These are phyloP conservation scores for Phytopythium ostracodes DNA, from an alignment of 352 stramenopile genomes.

Conservation along the genomic window DNA sequence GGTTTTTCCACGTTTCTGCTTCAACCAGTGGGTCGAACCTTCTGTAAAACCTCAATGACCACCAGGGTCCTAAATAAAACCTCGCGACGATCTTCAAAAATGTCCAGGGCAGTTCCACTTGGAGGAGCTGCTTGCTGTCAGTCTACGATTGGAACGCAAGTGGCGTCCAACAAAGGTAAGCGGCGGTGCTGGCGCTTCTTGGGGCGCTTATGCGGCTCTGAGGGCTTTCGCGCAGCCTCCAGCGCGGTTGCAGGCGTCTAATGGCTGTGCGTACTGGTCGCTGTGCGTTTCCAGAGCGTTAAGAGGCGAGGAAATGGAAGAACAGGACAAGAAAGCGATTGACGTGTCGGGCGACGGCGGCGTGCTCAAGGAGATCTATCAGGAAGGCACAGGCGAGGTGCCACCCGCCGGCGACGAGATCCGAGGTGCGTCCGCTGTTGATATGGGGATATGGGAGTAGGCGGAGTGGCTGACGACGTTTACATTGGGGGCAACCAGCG, in stretches of 20 bases:
- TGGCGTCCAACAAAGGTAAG: not conserved
- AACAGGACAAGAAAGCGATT: conserved; percentile 37
- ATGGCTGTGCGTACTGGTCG: not conserved
- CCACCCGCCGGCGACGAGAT: conserved; percentile 80
- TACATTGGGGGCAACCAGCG: conserved; percentile 31
- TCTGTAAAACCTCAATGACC: not conserved
- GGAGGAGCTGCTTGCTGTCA: not conserved
- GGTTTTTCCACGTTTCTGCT: not conserved
- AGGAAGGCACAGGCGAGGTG: conserved; percentile 82
- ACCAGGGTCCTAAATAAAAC: not conserved
- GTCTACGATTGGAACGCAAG: conserved; percentile 1
- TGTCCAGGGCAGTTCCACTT: not conserved
- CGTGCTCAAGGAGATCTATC: conserved; percentile 90
- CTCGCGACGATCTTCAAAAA: conserved; percentile 1
- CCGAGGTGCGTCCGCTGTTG: conserved; percentile 38
- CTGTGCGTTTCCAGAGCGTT: not conserved
- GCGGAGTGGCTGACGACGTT: conserved; percentile 4
- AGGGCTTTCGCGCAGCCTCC: not conserved
- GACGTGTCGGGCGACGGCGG: conserved; percentile 88
- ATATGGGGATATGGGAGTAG: not conserved
- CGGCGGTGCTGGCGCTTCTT: not conserved
- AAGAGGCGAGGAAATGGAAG: conserved; percentile 18
- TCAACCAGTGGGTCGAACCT: not conserved
- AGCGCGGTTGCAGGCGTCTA: not conserved
- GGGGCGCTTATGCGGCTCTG: not conserved